Conservation (phyloP, 768 basidiomycete genomes). For the Trametes cubensis region DNA sequence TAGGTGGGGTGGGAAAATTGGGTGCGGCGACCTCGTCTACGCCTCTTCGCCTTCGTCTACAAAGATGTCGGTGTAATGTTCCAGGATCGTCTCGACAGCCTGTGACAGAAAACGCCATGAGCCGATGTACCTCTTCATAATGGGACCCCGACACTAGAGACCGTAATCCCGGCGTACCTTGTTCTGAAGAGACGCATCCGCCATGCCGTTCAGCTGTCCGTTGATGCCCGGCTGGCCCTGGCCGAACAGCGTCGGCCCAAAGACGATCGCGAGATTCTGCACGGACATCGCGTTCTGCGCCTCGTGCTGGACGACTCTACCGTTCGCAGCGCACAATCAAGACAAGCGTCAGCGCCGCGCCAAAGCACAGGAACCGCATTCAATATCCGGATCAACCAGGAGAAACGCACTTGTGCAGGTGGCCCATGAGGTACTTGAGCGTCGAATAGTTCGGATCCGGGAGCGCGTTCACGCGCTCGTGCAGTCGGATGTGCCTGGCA, state of each 20-base stretch:
- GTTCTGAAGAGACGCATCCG: conserved; percentile 73
- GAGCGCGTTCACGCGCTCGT: conserved; percentile 96
- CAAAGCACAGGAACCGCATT: not conserved
- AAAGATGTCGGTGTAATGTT: conserved; percentile 95
- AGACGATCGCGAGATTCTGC: conserved; percentile 93
- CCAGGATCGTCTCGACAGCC: conserved; percentile 95
- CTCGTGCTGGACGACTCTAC: conserved; percentile 75
- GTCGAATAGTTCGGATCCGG: conserved; percentile 99
- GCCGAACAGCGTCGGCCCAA: conserved; percentile 97
- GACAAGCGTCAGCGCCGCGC: not conserved
- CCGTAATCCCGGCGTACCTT: conserved; percentile 44
- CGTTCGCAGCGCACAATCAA: not conserved
- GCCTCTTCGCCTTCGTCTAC: conserved; percentile 75
- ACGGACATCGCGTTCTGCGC: conserved; percentile 88
- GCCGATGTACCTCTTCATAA: not conserved
- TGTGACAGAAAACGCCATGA: conserved; percentile 34
- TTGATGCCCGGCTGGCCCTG: conserved; percentile 49
- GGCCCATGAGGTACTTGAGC: conserved; percentile 92
- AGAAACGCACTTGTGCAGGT: conserved; percentile 76
- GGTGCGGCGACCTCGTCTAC: conserved; percentile 27
- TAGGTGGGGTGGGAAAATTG: conserved; percentile 25
- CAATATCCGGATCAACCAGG: conserved; percentile 1
- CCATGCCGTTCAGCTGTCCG: conserved; percentile 56
- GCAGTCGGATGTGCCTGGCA: conserved; percentile 90
- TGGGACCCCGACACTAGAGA: not conserved